Percentiles rank a stretch among this genome's conserved stretches.
Evolutionary conservation across 441 rosid genomes (phyloP).

Genomic region (Jatropha multifida): DNA sequence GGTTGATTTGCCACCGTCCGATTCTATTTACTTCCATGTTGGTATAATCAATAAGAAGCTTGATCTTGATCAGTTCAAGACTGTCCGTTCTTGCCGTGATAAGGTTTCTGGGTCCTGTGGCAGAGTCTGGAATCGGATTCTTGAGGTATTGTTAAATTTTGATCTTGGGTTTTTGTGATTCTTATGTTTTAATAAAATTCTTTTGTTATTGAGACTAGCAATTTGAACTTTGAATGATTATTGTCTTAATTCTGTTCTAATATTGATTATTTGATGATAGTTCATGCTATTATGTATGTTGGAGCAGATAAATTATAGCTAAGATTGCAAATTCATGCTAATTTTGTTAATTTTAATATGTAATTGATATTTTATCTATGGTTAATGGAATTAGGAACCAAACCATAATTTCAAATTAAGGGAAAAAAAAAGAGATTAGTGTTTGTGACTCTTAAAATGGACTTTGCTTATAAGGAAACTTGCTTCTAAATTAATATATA

Average conservation of each 20-base stretch:
- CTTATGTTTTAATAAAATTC: background rate
- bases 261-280: background rate
- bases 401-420: background rate
- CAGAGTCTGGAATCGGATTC: constrained; percentile 39
- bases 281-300: background rate
- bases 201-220: no score
- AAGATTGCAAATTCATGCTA: background rate
- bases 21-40: constrained; percentile 81
- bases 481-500: no score
- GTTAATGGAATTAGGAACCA: background rate
- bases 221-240: background rate
- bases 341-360: background rate
- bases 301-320: background rate
- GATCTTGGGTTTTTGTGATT: background rate
- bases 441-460: background rate
- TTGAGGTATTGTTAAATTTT: constrained; percentile 46
- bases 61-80: constrained; percentile 70
- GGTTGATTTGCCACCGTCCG: constrained; percentile 86
- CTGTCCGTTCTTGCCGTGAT: constrained; percentile 79
- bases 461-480: no score
- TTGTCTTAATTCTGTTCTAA: background rate
- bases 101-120: constrained; percentile 45
- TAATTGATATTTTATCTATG: background rate
- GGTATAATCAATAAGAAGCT: constrained; percentile 89
- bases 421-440: background rate